Percentiles rank a stretch among this genome's conserved stretches.
phyloP scores from a whole-genome alignment of 208 protist genomes.

The Strigomonas culicis region DNA sequence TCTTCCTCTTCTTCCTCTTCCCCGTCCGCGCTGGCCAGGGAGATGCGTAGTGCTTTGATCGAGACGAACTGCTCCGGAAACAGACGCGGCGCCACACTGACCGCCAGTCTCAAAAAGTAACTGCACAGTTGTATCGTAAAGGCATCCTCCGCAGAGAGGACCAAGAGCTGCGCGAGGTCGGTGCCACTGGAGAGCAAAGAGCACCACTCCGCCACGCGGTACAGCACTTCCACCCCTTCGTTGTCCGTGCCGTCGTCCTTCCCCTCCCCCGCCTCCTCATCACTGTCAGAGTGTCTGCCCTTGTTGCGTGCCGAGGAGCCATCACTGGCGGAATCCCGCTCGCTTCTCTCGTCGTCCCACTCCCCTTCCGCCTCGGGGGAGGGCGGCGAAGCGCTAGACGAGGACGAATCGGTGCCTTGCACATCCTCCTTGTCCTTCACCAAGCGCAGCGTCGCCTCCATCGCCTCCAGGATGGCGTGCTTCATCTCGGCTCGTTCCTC shows the following conservation, averaged over 20 bases:
- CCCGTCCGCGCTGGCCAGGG: conserved; percentile 14
- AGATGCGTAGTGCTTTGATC: conserved; percentile 66
- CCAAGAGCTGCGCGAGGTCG: conserved; percentile 31
- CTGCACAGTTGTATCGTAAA: conserved; percentile 19
- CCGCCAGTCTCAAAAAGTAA: conserved; percentile 32
- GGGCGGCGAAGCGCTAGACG: background rate
- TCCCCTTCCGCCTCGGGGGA: background rate
- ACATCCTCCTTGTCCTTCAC: conserved; percentile 17
- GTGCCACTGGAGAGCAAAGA: conserved; percentile 26
- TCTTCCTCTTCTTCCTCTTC: conserved; percentile 9
- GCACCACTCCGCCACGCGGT: conserved; percentile 30
- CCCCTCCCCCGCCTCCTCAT: conserved; percentile 15
- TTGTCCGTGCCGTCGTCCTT: conserved; percentile 19
- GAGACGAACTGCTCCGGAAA: conserved; percentile 75
- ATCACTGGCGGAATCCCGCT: conserved; percentile 1
- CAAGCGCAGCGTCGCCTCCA: conserved; percentile 25
- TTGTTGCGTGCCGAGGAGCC: background rate
- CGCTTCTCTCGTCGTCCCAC: background rate
- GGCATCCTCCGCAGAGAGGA: conserved; percentile 15
- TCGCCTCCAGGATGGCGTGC: conserved; percentile 26
- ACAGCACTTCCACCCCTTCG: conserved; percentile 20
- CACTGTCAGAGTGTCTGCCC: conserved; percentile 9
- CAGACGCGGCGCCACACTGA: conserved; percentile 55
- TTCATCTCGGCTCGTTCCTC: conserved; percentile 28
- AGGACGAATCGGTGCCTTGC: background rate